A percentile compares a stretch with the other conserved stretches of the same genome.
These are phyloP conservation scores for Stachybotrys elegans DNA, from an alignment of 2,329 filamentous ascomycete genomes.

Conservation along the genomic window DNA sequence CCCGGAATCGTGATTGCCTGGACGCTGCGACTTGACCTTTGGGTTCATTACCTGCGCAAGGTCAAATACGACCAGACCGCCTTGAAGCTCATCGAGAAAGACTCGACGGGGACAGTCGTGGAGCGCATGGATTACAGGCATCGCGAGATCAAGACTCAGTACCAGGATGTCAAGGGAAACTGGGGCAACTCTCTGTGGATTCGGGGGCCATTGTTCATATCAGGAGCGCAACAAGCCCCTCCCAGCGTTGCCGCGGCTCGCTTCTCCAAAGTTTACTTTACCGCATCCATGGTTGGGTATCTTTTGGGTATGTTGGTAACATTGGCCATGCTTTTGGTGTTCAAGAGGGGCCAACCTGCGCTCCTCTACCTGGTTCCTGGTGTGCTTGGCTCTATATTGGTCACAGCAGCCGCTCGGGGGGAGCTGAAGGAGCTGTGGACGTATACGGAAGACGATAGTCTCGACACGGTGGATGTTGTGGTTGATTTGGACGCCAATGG, in stretches of 20 bases:
- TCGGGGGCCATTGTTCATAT: constrained; percentile 20
- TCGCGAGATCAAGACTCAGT: constrained; percentile 46
- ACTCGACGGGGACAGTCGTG: constrained; percentile 25
- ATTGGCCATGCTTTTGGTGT: constrained; percentile 70
- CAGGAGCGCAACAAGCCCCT: constrained; percentile 17
- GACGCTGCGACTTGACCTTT: constrained; percentile 86
- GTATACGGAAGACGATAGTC: constrained; percentile 68
- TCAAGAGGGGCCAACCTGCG: constrained; percentile 80
- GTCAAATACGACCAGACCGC: constrained; percentile 40
- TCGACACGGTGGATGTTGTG: constrained; percentile 50
- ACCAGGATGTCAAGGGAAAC: constrained; percentile 57
- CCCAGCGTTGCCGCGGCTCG: constrained; percentile 31
- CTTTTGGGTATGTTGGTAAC: constrained; percentile 72
- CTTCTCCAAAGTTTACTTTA: constrained; percentile 85
- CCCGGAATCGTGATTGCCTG: constrained; percentile 87
- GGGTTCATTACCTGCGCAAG: constrained; percentile 71
- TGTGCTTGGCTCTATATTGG: constrained; percentile 70
- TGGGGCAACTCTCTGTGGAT: constrained; percentile 89
- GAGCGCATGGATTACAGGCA: constrained; percentile 34
- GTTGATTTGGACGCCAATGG: constrained; percentile 49
- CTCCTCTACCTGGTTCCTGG: constrained; percentile 88
- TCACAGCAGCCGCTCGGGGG: constrained; percentile 64
- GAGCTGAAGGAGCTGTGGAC: constrained; percentile 73
- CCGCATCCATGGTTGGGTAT: constrained; percentile 72
- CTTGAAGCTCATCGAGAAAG: constrained; percentile 27